phyloP scores from a whole-genome alignment of 1,139 yeast genomes.

The Candida anutae region DNA sequence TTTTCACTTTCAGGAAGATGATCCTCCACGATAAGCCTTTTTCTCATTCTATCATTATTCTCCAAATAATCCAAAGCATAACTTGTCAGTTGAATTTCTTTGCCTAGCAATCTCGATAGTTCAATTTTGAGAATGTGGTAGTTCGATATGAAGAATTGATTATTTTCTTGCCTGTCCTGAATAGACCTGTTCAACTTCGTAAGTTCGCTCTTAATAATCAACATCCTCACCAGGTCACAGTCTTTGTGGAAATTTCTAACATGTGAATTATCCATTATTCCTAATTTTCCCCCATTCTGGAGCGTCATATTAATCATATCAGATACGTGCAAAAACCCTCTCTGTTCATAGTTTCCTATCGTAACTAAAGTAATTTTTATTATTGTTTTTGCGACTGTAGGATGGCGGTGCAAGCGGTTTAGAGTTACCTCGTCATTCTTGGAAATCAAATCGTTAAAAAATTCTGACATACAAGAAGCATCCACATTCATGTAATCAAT shows the following conservation, averaged over 20 bases:
- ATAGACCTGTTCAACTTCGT: constrained; percentile 40
- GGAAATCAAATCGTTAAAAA: constrained; percentile 22
- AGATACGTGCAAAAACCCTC: constrained; percentile 17
- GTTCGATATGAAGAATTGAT: constrained; percentile 38
- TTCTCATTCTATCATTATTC: constrained; percentile 58
- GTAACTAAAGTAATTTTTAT: constrained; percentile 16
- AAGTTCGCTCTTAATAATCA: constrained; percentile 42
- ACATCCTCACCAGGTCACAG: constrained; percentile 35
- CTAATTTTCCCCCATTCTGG: constrained; percentile 33
- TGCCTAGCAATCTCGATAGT: constrained; percentile 26
- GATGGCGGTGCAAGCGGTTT: constrained; percentile 13
- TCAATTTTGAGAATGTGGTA: constrained; percentile 43
- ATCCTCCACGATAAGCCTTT: constrained; percentile 46
- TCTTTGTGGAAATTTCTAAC: constrained; percentile 37
- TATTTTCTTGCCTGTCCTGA: constrained; percentile 60
- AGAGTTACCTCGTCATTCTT: constrained; percentile 35
- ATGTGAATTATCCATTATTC: constrained; percentile 30
- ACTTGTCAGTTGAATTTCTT: constrained; percentile 11
- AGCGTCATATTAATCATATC: constrained; percentile 30
- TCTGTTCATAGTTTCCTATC: constrained; percentile 13
- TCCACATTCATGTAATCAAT: constrained; percentile 11
- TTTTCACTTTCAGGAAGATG: constrained; percentile 38
- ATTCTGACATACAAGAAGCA: constrained; percentile 16
- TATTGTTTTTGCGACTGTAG: constrained; percentile 23
- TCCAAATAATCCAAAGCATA: constrained; percentile 61